phyloP scores from a whole-genome alignment of 495 filamentous ascomycete genomes.

The Annulohypoxylon maeteangense region DNA sequence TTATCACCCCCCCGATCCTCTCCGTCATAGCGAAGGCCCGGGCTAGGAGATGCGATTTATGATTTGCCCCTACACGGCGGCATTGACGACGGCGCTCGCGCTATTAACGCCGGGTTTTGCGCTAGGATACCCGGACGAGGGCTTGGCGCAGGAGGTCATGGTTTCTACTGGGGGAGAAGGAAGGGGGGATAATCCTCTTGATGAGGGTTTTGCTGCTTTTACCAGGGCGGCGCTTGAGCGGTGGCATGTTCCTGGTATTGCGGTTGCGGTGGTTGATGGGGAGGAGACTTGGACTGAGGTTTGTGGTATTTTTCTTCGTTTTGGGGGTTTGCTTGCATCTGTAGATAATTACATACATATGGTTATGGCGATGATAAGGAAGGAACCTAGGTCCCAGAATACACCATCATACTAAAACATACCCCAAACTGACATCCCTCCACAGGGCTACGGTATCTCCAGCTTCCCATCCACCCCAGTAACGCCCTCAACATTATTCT shows the following conservation, averaged over 20 bases:
- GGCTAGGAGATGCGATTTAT: background rate
- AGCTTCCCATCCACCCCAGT: constrained; percentile 53
- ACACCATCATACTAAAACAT: background rate
- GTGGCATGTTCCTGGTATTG: constrained; percentile 63
- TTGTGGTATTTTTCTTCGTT: constrained; percentile 4
- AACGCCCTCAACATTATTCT: constrained; percentile 55
- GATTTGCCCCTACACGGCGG: background rate
- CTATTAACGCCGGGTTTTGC: constrained; percentile 38
- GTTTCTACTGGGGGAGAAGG: constrained; percentile 25
- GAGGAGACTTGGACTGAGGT: constrained; percentile 59
- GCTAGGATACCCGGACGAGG: background rate
- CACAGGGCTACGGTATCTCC: constrained; percentile 64
- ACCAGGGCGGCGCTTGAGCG: constrained; percentile 52
- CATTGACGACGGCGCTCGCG: background rate
- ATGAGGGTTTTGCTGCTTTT: constrained; percentile 52
- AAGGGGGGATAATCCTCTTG: constrained; percentile 50
- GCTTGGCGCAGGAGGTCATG: constrained; percentile 28
- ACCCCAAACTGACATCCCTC: constrained; percentile 17
- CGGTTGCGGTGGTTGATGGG: constrained; percentile 61
- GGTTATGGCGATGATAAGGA: background rate
- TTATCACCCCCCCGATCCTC: background rate
- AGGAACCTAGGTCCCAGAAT: background rate
- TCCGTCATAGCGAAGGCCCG: background rate
- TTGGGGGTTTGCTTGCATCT: background rate
- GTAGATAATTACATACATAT: background rate